Evolutionary conservation across 176 grass and related monocot genomes (phyloP), one percentile per base, ranked within the genome.

Genomic region (Rhynchospora breviuscula): DNA sequence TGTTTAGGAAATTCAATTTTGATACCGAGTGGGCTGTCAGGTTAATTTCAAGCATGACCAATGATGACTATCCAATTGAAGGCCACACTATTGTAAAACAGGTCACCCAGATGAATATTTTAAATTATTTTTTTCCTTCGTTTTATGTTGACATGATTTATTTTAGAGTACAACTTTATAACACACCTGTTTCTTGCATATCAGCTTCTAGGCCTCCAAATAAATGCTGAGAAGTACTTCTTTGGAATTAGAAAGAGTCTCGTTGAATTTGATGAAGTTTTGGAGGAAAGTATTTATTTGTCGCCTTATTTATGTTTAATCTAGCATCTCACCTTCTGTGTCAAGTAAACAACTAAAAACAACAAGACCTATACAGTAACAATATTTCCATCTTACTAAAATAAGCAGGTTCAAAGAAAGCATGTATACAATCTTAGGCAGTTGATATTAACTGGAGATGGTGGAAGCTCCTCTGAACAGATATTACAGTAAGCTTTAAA

Each of bases 261-360:
- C 68, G 95, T 98, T 85, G 95, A 98, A 67, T 98, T 98, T 85
- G 95, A 98, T 91, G 92, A 98, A 93, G 90, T 98, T 77, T 83
- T 98, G 67, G 95, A 98, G 92, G 95, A 87, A 87, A 49, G 47
- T 74, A n/a, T 8, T 77, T 84, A 63, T 35, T 22, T 62, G 68
- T 54, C 25, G 5, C 17, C 65, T 19, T 77, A 18, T 63, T 59
- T 71, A 53, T 5, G n/a, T 67, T 85, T 26, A 86, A 60, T 45
- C 44, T 81, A 10, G 26, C 78, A 19, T 67, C 31, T 78, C 72
- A 10, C 76, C 81, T 44, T 53, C 13, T 61, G 57, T 79, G 8
- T 44, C 54, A 59, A 79, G 23, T 35, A 59, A 46, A 3, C 70
- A 19, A 67, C 65, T 56, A 44, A 23, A 8, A 53, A 33, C 6